phyloP scores from a whole-genome alignment of 1,284 basidiomycete species.

The Tylopilus sp. region DNA sequence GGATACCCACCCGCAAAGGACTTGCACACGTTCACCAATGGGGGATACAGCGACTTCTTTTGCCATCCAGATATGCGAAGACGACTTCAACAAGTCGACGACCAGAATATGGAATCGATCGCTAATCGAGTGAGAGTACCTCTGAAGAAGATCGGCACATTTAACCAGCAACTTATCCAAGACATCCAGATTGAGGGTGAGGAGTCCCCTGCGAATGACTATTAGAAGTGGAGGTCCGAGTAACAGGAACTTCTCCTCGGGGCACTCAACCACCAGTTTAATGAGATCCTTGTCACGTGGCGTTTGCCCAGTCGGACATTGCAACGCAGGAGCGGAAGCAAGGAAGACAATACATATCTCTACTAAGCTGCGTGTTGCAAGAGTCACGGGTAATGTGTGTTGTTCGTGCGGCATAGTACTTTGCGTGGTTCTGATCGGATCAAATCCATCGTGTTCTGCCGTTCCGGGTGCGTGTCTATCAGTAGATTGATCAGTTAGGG shows the following conservation, averaged over 20 bases:
- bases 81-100: constrained; percentile 64
- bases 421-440: constrained; percentile 47
- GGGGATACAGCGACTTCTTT: constrained; percentile 36
- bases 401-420: constrained; percentile 28
- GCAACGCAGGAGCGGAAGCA: constrained; percentile 55
- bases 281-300: constrained; percentile 63
- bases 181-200: constrained; percentile 51
- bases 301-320: constrained; percentile 51
- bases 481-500: constrained; percentile 24
- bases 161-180: constrained; percentile 54
- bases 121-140: constrained; percentile 58
- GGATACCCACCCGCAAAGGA: constrained; percentile 55
- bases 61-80: constrained; percentile 63
- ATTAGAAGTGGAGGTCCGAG: constrained; percentile 56
- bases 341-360: constrained; percentile 54
- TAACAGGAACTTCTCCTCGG: constrained; percentile 52
- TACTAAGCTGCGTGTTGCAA: constrained; percentile 34
- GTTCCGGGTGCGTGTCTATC: constrained; percentile 19
- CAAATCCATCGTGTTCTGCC: constrained; percentile 65
- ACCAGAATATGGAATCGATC: constrained; percentile 53
- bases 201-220: constrained; percentile 50
- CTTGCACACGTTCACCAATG: constrained; percentile 44
- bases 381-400: constrained; percentile 4
- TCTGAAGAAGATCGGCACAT: constrained; percentile 49
- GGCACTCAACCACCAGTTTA: constrained; percentile 53